Evolutionary conservation across 768 basidiomycete genomes (phyloP), one percentile per base, ranked within the genome.

Genomic region (Mycena belliarum): DNA sequence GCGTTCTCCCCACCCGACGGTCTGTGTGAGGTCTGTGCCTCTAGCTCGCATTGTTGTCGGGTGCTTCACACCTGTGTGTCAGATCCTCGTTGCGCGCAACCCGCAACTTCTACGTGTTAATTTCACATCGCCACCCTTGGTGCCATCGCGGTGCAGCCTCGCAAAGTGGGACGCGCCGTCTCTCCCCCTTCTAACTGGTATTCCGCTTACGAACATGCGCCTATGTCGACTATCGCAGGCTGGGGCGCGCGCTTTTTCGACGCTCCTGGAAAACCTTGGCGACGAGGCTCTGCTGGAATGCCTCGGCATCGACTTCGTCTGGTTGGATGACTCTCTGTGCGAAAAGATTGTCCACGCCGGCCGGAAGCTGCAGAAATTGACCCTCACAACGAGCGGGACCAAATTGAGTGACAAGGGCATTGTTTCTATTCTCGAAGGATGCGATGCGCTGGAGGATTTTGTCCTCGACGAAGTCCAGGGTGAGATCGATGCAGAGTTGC

Each of bases 311-410:
- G 70, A 76, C 61, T 72, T 76, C 46, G 63, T 76, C 23, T 77
- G 75, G 75, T 61, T 77, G 52, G 76, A 77, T 60, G 75, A 76
- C 59, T 43, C 57, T 21, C 55, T 77, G 16, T 76, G 75, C 59
- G 66, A 75, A 26, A 67, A 61, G 48, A 67, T 77, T 23, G 72
- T 65, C 28, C 56, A 60, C 25, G 72, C 71, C n/a, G 69, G 71
- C 28, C 54, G 65, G 46, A 70, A 68, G 50, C 53, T 75, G 20
- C 67, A 66, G 47, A 65, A 62, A 25, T 49, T 77, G 42, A 66
- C 52, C n/a, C 49, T 77, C 6, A 68, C 70, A 14, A 75, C 75
- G 10, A 66, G 59, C 25, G 75, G 75, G 14, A 77, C 74, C 14
- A 75, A 75, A 57, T 65, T 77, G 23, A 72, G 66, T 15, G 75